Percentiles rank a stretch among this genome's conserved stretches.
Conservation (phyloP, 805 yeast genomes). For the Cyberlindnera euphorbiiphila region DNA sequence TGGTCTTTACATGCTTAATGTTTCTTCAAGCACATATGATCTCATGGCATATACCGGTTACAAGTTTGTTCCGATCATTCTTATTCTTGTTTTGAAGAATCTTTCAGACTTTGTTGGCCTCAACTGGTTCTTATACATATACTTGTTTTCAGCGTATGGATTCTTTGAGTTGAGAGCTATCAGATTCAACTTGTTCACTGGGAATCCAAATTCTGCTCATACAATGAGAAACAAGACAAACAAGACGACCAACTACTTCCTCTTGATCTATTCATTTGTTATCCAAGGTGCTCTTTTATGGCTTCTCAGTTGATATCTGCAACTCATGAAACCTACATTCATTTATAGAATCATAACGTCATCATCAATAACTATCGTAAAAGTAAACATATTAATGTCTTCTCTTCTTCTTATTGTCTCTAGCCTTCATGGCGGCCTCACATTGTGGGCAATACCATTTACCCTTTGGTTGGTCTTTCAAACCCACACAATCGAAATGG, state of each 20-base stretch:
- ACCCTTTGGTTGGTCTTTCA: slow-evolving; percentile 84
- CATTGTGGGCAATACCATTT: slow-evolving; percentile 95
- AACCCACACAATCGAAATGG: slow-evolving; percentile 92
- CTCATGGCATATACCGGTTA: slow-evolving; percentile 88
- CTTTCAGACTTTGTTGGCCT: slow-evolving; percentile 37
- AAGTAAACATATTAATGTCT: slow-evolving; percentile 9
- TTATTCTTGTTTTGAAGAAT: slow-evolving; percentile 51
- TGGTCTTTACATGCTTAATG: slow-evolving; percentile 76
- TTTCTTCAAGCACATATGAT: slow-evolving; percentile 74
- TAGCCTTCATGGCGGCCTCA: slow-evolving; percentile 33
- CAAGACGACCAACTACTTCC: slow-evolving; percentile 79
- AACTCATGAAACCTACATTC: slow-evolving; percentile 1
- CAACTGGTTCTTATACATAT: slow-evolving; percentile 48
- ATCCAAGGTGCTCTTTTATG: slow-evolving; percentile 75
- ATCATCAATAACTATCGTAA: neutral
- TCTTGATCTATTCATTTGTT: slow-evolving; percentile 79
- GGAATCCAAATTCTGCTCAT: slow-evolving; percentile 45
- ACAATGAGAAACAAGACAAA: slow-evolving; percentile 64
- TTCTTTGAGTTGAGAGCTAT: slow-evolving; percentile 59
- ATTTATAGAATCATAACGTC: slow-evolving; percentile 2
- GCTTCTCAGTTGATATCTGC: slow-evolving; percentile 55
- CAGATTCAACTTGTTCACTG: slow-evolving; percentile 38
- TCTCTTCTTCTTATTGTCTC: slow-evolving; percentile 26
- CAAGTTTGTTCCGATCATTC: slow-evolving; percentile 79
- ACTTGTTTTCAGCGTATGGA: slow-evolving; percentile 54